Evolutionary conservation across 1,284 basidiomycete genomes (phyloP), one percentile per base, ranked within the genome.

Genomic region (Heliocybe sulcata): DNA sequence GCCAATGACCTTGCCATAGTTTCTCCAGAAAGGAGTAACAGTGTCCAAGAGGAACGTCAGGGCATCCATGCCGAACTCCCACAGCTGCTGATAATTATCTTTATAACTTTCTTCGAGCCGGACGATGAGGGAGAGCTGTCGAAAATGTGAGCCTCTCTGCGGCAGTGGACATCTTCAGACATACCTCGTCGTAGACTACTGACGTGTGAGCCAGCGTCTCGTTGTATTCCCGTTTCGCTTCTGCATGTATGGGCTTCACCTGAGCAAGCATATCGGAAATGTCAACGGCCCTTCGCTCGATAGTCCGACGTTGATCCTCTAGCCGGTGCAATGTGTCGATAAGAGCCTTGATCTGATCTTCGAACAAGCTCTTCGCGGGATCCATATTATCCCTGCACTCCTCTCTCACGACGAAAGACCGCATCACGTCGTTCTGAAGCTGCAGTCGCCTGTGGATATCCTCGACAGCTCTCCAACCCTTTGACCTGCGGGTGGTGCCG

Each of bases 11-110:
- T 85, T 88, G 50, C 87, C 87, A 57, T 90, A 88, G 35, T 77
- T 85, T 56, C 87, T 74, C 87, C 87, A 90, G 63, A 90, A 80
- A 0, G 87, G 87, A 0, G 87, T 81, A 12, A 88, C 81, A 4
- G 79, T 83, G 62, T 90, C 87, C 47, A 90, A 73, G 51, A 89
- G 67, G 56, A 90, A 76, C 0, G 87, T 89, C 52, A 88, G 70
- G 1, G 81, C 82, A 56, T 88, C 83, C 76, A 89, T 81, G 11
- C 81, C 87, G 53, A 89, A 72, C 58, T 88, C 87, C 84, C 84
- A 88, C 51, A 89, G 68, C 58, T 87, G 83, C 60, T 88, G 85
- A 59, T 87, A 89, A 56, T 83, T 82, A 60, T 87, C 84, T 59
- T 78, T 79, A 66, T 88, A 88, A 61, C 79, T 85, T 67, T 89